phyloP scores from a whole-genome alignment of 176 grass and related monocot genomes.

The Carex littledalei region DNA sequence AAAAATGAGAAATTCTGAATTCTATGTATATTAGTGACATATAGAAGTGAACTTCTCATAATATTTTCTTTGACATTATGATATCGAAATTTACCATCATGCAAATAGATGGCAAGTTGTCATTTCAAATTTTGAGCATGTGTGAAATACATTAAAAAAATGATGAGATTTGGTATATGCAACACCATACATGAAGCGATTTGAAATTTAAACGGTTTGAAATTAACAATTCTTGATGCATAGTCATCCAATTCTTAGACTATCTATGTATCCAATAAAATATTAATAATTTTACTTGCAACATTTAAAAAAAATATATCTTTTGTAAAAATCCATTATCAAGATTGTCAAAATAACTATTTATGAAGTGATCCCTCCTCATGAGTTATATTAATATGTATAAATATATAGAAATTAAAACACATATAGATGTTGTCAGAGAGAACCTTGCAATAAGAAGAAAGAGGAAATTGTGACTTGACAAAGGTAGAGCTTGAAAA shows the following conservation, averaged over 20 bases:
- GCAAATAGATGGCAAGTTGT: neutral
- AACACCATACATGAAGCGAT: too few species aligned
- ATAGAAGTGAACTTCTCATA: neutral
- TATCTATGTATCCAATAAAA: too few species aligned
- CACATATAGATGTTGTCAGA: neutral
- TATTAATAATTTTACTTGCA: too few species aligned
- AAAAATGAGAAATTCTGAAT: neutral
- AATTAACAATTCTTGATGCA: too few species aligned
- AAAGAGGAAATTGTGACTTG: conserved; percentile 15
- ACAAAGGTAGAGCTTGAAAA: conserved; percentile 19
- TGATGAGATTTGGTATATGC: too few species aligned
- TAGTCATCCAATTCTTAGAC: too few species aligned
- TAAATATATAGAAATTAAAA: neutral
- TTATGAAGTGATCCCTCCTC: too few species aligned
- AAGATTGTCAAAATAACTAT: too few species aligned
- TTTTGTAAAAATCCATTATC: too few species aligned
- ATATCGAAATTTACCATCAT: neutral
- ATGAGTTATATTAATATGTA: too few species aligned
- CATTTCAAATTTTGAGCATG: neutral
- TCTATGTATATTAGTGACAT: neutral
- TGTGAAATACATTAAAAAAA: neutral
- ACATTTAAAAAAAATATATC: too few species aligned
- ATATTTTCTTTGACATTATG: neutral
- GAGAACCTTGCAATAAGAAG: conserved; percentile 46
- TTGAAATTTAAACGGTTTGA: too few species aligned